A percentile compares a stretch with the other conserved stretches of the same genome.
Conservation (phyloP, 305 asterid species). For the Ilex paraguariensis region DNA sequence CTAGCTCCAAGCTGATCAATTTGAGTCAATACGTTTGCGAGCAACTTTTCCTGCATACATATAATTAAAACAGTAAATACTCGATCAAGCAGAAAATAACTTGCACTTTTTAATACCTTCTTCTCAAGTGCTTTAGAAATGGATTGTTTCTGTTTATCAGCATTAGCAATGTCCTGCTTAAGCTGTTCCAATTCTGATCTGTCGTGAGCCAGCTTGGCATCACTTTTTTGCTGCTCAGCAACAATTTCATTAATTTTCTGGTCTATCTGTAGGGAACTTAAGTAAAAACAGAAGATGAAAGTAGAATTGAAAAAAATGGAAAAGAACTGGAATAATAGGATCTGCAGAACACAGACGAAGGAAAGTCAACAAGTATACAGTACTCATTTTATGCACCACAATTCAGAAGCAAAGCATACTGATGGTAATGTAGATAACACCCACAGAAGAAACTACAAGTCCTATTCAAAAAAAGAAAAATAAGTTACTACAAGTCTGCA, state of each 20-base stretch:
- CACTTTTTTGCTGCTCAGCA: constrained; percentile 95
- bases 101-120: constrained; percentile 46
- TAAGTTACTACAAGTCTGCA: too few species aligned
- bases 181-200: constrained; percentile 81
- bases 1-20: constrained; percentile 84
- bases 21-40: constrained; percentile 70
- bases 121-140: constrained; percentile 79
- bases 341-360: constrained; percentile 3
- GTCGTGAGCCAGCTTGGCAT: constrained; percentile 92
- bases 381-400: too few species aligned
- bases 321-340: constrained; percentile 13
- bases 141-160: constrained; percentile 77
- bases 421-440: too few species aligned
- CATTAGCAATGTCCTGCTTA: constrained; percentile 69
- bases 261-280: constrained; percentile 76
- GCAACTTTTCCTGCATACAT: constrained; percentile 73
- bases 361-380: background rate
- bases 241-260: constrained; percentile 88
- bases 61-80: background rate
- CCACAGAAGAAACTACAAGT: too few species aligned
- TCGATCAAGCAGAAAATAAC: background rate
- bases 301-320: constrained; percentile 10
- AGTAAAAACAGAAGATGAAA: constrained; percentile 52
- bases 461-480: too few species aligned
- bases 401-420: too few species aligned